phyloP scores from a whole-genome alignment of 2,329 filamentous ascomycete genomes.

The Trichoderma arundinaceum region DNA sequence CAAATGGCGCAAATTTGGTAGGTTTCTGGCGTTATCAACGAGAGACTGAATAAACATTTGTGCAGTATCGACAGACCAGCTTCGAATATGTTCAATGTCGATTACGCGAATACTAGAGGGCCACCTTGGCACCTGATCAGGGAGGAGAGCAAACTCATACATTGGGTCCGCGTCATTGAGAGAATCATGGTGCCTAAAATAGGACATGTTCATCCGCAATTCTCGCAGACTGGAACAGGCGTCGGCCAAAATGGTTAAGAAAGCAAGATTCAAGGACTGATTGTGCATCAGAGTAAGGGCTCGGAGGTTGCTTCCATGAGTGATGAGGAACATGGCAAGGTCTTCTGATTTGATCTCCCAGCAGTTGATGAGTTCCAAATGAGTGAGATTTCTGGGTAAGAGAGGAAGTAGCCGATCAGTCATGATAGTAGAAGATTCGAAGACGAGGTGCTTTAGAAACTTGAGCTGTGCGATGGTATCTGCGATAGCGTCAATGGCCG shows the following conservation, averaged over 20 bases:
- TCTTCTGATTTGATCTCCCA: conserved; percentile 72
- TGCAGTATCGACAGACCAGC: conserved; percentile 72
- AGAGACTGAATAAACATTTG: conserved; percentile 81
- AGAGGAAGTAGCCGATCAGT: conserved; percentile 70
- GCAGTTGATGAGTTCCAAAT: conserved; percentile 79
- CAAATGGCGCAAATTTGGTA: conserved; percentile 72
- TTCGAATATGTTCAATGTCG: conserved; percentile 77
- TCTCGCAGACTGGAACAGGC: conserved; percentile 73
- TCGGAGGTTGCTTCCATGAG: conserved; percentile 70
- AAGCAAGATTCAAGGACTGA: conserved; percentile 75
- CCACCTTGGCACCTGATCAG: conserved; percentile 76
- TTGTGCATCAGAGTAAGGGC: conserved; percentile 78
- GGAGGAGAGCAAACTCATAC: conserved; percentile 71
- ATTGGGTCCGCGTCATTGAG: conserved; percentile 75
- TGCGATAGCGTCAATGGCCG: conserved; percentile 48
- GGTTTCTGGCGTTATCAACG: conserved; percentile 68
- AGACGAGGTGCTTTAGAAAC: conserved; percentile 68
- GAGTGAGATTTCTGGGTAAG: conserved; percentile 68
- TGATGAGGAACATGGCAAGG: conserved; percentile 67
- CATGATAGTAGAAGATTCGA: conserved; percentile 76
- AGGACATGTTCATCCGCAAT: conserved; percentile 78
- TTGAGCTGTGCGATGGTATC: conserved; percentile 56
- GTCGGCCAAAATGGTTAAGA: conserved; percentile 68
- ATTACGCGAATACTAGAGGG: conserved; percentile 72
- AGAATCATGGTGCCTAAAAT: conserved; percentile 71